These are phyloP conservation scores for Sphaerulina populicola DNA, from an alignment of 2,329 filamentous ascomycete species.

Conservation along the genomic window DNA sequence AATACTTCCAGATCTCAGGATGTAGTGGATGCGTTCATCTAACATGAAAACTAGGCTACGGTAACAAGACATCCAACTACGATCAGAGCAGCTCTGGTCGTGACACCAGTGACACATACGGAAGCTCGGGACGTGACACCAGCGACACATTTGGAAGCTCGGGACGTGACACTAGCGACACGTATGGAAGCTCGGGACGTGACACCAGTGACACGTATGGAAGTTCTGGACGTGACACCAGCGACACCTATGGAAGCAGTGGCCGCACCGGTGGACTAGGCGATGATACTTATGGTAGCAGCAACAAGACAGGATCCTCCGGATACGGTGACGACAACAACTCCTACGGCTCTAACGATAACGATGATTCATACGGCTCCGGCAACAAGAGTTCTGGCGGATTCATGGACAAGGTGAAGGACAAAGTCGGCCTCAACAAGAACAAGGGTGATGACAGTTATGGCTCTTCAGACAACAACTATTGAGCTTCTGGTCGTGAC, in stretches of 20 bases:
- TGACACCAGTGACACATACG: neutral
- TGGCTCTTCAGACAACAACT: conserved; percentile 5
- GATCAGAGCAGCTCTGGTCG: neutral
- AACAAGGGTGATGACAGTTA: conserved; percentile 4
- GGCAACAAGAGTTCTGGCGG: neutral
- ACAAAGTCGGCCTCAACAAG: conserved; percentile 9
- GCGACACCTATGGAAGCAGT: neutral
- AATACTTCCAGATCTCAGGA: neutral
- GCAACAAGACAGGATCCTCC: neutral
- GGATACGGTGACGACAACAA: neutral
- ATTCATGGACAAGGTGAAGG: conserved; percentile 12
- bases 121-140: neutral
- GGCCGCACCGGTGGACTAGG: too few species aligned
- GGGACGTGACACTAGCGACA: neutral
- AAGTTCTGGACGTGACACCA: neutral
- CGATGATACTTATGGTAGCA: neutral
- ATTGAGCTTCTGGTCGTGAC: neutral
- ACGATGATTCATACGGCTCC: neutral
- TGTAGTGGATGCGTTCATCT: neutral
- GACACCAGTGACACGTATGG: neutral
- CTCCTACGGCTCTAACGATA: neutral
- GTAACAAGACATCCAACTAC: neutral
- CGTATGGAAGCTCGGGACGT: neutral
- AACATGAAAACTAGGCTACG: neutral
- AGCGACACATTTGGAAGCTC: neutral